These are phyloP conservation scores for Tagetes erecta DNA, from an alignment of 129 eudicot genomes.

Conservation along the genomic window DNA sequence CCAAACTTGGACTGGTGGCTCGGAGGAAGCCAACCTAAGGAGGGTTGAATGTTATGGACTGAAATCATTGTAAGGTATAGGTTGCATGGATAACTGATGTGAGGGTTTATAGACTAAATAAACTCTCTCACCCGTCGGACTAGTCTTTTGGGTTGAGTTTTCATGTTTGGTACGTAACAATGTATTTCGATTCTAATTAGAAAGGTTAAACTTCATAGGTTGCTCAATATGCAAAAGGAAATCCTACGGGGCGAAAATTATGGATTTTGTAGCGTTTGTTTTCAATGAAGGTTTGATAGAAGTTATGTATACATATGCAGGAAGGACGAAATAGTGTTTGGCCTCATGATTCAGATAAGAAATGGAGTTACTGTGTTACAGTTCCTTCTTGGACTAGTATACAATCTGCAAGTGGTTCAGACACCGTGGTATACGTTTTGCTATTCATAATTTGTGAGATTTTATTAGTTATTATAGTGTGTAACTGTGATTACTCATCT, in stretches of 20 bases:
- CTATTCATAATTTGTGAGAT: not conserved
- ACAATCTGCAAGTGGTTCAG: constrained; percentile 54
- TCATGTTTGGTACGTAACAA: too few species aligned
- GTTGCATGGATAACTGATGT: too few species aligned
- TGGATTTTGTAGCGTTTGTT: not conserved
- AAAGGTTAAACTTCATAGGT: constrained; percentile 1
- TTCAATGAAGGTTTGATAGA: not conserved
- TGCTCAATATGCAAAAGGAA: too few species aligned
- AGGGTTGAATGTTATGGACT: too few species aligned
- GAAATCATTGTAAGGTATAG: too few species aligned
- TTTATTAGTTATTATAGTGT: not conserved
- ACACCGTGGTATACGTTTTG: constrained; percentile 52
- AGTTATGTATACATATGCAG: constrained; percentile 35
- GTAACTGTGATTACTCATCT: constrained; percentile 8
- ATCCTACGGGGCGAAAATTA: not conserved
- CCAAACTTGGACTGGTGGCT: too few species aligned
- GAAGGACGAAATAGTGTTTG: constrained; percentile 66
- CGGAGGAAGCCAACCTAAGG: too few species aligned
- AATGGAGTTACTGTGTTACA: constrained; percentile 93
- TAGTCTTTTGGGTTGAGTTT: too few species aligned
- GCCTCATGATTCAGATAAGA: constrained; percentile 72
- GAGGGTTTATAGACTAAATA: too few species aligned
- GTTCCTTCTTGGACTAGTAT: constrained; percentile 75
- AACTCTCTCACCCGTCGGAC: too few species aligned
- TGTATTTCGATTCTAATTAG: not conserved